phyloP scores from a whole-genome alignment of 2,329 filamentous ascomycete genomes.

The Ophiostoma sp. region DNA sequence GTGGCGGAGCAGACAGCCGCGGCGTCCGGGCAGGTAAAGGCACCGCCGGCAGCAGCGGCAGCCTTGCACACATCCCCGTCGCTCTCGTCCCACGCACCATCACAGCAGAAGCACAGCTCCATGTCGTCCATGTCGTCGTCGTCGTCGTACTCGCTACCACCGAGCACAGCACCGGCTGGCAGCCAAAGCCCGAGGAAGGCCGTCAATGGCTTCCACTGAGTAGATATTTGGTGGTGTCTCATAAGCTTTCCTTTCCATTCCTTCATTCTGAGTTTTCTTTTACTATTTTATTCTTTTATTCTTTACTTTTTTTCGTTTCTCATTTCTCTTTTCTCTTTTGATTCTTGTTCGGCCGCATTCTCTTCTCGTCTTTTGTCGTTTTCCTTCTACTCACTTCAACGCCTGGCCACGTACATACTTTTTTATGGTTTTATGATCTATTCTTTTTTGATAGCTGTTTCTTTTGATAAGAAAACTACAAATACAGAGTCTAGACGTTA shows the following conservation, averaged over 20 bases:
- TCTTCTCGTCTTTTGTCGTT: not conserved
- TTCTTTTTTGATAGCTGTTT: not conserved
- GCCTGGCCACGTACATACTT: constrained; percentile 5
- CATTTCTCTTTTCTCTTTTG: not conserved
- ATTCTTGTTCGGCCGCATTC: not conserved
- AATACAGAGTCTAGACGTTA: not conserved
- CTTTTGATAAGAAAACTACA: not conserved
- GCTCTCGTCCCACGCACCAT: constrained; percentile 13
- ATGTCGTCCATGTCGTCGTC: constrained; percentile 20
- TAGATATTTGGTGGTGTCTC: not conserved
- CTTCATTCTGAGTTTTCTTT: constrained; percentile 2
- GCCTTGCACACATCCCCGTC: constrained; percentile 2
- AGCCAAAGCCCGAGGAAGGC: constrained; percentile 21
- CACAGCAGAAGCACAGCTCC: constrained; percentile 19
- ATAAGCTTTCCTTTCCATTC: not conserved
- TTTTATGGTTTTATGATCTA: not conserved
- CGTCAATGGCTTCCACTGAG: constrained; percentile 5
- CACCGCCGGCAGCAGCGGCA: constrained; percentile 2
- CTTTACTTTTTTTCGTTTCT: not conserved
- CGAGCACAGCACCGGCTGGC: not conserved
- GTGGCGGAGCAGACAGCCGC: not conserved
- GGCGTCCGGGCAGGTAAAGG: constrained; percentile 20
- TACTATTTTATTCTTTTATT: not conserved
- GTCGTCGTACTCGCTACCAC: constrained; percentile 16
- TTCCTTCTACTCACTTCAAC: not conserved